phyloP scores from a whole-genome alignment of 1,284 basidiomycete genomes.

The Apiotrichum sp. region DNA sequence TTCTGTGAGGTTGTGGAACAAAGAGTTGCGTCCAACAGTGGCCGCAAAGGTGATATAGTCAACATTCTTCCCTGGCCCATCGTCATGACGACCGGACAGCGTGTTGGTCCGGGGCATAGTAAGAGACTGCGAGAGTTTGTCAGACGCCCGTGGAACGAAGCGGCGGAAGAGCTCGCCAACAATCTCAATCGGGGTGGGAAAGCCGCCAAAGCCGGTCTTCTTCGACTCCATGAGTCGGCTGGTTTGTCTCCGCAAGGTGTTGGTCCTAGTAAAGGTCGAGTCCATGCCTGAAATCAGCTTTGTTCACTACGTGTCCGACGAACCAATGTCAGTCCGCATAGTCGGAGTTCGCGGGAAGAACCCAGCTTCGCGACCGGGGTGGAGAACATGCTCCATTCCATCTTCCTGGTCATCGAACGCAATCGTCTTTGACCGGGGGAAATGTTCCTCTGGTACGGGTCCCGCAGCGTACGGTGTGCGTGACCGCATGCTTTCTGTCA shows the following conservation, averaged over 20 bases:
- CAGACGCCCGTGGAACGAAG: constrained; percentile 57
- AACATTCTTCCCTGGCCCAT: constrained; percentile 54
- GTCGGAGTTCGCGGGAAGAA: constrained; percentile 40
- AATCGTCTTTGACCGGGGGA: constrained; percentile 55
- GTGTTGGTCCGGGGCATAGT: constrained; percentile 70
- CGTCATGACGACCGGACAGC: constrained; percentile 20
- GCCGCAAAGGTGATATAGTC: constrained; percentile 83
- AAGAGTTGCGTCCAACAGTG: constrained; percentile 76
- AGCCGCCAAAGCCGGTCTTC: constrained; percentile 66
- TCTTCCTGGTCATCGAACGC: constrained; percentile 51
- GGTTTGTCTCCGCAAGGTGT: constrained; percentile 43
- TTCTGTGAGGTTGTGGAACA: constrained; percentile 70
- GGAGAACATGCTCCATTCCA: constrained; percentile 16
- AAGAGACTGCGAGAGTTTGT: constrained; percentile 56
- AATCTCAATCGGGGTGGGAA: constrained; percentile 71
- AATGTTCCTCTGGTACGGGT: constrained; percentile 28
- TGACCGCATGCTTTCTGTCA: background rate
- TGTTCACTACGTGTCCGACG: background rate
- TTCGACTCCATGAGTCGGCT: constrained; percentile 28
- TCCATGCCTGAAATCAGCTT: background rate
- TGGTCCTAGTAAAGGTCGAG: background rate
- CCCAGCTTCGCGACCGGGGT: constrained; percentile 10
- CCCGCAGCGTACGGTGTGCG: background rate
- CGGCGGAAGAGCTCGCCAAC: constrained; percentile 51
- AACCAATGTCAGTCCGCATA: constrained; percentile 21